Conservation (phyloP, 2,329 filamentous ascomycete species). For the Elsinoe arachidis region DNA sequence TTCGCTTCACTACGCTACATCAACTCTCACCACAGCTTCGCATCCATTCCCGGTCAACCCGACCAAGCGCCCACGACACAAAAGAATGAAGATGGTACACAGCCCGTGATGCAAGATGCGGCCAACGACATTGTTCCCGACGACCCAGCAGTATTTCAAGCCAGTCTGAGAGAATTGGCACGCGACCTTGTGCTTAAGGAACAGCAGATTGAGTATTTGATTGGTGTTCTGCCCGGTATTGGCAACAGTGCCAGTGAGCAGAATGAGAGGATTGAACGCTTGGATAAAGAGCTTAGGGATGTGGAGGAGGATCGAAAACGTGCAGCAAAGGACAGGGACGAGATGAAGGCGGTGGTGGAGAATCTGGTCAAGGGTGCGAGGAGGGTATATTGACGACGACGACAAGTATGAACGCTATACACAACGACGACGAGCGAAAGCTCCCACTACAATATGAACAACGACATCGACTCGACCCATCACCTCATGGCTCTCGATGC, state of each 20-base stretch:
- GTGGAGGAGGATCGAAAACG: constrained; percentile 33
- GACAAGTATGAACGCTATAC: background rate
- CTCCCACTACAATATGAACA: background rate
- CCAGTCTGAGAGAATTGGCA: constrained; percentile 63
- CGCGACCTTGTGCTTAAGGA: constrained; percentile 70
- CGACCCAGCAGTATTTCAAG: constrained; percentile 55
- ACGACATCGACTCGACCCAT: too few species aligned
- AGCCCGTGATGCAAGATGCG: constrained; percentile 14
- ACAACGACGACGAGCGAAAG: background rate
- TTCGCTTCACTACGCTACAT: constrained; percentile 38
- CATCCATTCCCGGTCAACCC: constrained; percentile 36
- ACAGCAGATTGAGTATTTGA: constrained; percentile 72
- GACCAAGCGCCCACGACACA: constrained; percentile 21
- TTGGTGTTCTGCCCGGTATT: constrained; percentile 65
- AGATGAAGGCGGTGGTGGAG: constrained; percentile 38
- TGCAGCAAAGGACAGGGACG: constrained; percentile 36
- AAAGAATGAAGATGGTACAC: constrained; percentile 16
- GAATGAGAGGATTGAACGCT: constrained; percentile 46
- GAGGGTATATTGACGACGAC: constrained; percentile 21
- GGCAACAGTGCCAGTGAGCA: constrained; percentile 73
- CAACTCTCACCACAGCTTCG: constrained; percentile 33
- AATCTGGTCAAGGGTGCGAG: constrained; percentile 36
- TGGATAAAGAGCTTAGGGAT: constrained; percentile 36
- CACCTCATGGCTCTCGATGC: too few species aligned
- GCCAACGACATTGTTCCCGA: constrained; percentile 47